A percentile compares a stretch with the other conserved stretches of the same genome.
phyloP scores from a whole-genome alignment of 345 rosid genomes.

The Crucihimalaya himalaica region DNA sequence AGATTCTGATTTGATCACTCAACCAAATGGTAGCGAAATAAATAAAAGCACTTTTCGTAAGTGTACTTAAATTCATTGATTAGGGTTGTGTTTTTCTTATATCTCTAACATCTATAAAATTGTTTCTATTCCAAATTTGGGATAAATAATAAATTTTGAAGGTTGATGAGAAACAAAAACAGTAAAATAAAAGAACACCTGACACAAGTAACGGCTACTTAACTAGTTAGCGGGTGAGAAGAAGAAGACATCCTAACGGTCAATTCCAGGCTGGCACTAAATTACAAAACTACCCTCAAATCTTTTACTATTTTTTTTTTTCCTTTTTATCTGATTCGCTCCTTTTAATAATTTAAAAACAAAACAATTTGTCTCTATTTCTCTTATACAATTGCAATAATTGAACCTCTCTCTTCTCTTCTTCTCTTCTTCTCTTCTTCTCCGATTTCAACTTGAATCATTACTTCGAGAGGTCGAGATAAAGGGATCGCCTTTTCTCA shows the following conservation, averaged over 20 bases:
- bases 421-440: not conserved
- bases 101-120: not conserved
- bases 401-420: constrained; percentile 11
- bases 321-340: constrained; percentile 19
- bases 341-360: constrained; percentile 11
- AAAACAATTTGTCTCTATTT: constrained; percentile 5
- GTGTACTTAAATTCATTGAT: not conserved
- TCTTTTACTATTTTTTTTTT: not conserved
- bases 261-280: constrained; percentile 32
- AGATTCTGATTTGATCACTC: not conserved
- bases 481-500: constrained; percentile 36
- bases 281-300: constrained; percentile 1
- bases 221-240: constrained; percentile 28
- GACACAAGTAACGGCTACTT: constrained; percentile 42
- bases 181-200: constrained; percentile 19
- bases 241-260: constrained; percentile 39
- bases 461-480: constrained; percentile 18
- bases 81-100: not conserved
- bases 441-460: constrained; percentile 32
- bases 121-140: not conserved
- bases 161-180: constrained; percentile 5
- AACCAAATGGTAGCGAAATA: not conserved
- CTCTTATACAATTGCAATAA: constrained; percentile 32
- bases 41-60: not conserved
- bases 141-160: not conserved